Evolutionary conservation across 1,284 basidiomycete species (phyloP), one percentile per base, ranked within the genome.

Genomic region (Tausonia pullulans): DNA sequence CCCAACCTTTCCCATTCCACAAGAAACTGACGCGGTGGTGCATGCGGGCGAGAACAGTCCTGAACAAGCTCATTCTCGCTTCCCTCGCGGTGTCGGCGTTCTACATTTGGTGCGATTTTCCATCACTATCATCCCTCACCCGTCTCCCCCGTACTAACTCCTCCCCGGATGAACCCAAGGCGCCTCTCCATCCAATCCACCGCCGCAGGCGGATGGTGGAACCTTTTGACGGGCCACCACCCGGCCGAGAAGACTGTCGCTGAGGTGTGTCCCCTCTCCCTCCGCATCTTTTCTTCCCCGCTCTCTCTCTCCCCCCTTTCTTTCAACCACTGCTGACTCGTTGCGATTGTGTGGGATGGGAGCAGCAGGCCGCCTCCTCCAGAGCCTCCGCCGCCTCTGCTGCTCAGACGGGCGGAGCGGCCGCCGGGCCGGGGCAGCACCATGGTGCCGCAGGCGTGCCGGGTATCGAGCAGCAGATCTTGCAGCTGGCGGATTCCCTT

Each of bases 121-220:
- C 1, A 53, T 10, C 14, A 5, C 27, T 27, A 27, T 27, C 27
- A 27, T 2, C 27, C 27, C 27, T 27, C 27, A 27, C 27, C 27
- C 27, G 27, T 27, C 27, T 2, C 27, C 2, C 27, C 27, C 1
- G 27, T 27, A 27, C 27, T 27, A 27, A 27, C 27, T 27, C 27
- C 27, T 27, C 27, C 27, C 1, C 27, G 27, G 27, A 27, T 2
- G 27, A 27, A 27, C 27, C 27, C 27, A 27, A 62, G 61, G 53
- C 54, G 56, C 8, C 56, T 62, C 13, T 61, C 64, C 13, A 16
- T 65, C 39, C 60, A 61, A 43, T 61, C 59, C 27, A 48, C 59
- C 9, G 64, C 61, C 50, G 64, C 58, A 11, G 64, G 64, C 3
- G 64, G 64, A 5, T 65, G 64, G 64, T 65, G 60, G 60, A 65